These are phyloP conservation scores for Dichomitus squalens DNA, from an alignment of 1,284 basidiomycete genomes.

Conservation along the genomic window DNA sequence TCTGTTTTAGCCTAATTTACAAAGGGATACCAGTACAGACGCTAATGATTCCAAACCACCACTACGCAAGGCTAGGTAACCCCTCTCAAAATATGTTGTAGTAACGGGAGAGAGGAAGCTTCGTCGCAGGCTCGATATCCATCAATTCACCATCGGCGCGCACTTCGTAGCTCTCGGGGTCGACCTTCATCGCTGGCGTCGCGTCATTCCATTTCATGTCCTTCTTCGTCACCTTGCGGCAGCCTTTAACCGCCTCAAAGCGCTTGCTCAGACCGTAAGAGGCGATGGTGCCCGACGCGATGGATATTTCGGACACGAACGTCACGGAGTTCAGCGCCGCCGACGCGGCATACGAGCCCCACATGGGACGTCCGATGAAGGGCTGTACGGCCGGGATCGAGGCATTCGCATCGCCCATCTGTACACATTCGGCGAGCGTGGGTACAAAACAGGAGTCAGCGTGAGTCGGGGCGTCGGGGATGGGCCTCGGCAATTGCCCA, in stretches of 20 bases:
- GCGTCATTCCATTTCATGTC: slow-evolving; percentile 94
- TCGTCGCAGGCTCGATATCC: slow-evolving; percentile 78
- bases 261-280: slow-evolving; percentile 80
- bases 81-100: slow-evolving; percentile 72
- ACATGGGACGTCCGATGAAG: slow-evolving; percentile 86
- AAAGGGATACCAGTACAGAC: neutral
- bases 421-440: slow-evolving; percentile 1
- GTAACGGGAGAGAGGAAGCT: slow-evolving; percentile 65
- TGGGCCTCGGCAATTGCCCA: neutral
- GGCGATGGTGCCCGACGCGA: slow-evolving; percentile 62
- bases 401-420: slow-evolving; percentile 94
- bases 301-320: slow-evolving; percentile 83
- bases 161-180: slow-evolving; percentile 93
- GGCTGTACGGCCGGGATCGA: slow-evolving; percentile 96
- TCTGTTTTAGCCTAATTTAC: too few relatives aligned
- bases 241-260: slow-evolving; percentile 76
- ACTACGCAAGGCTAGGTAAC: neutral
- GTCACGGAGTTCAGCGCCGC: slow-evolving; percentile 82
- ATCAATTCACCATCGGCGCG: slow-evolving; percentile 77
- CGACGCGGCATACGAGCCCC: slow-evolving; percentile 75
- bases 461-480: slow-evolving; percentile 4
- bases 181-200: slow-evolving; percentile 84
- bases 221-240: slow-evolving; percentile 77
- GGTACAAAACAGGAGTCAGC: slow-evolving; percentile 5
- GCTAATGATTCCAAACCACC: neutral